Evolutionary conservation across 2,329 filamentous ascomycete genomes (phyloP), one percentile per base, ranked within the genome.

Genomic region (Microdochium paspali): DNA sequence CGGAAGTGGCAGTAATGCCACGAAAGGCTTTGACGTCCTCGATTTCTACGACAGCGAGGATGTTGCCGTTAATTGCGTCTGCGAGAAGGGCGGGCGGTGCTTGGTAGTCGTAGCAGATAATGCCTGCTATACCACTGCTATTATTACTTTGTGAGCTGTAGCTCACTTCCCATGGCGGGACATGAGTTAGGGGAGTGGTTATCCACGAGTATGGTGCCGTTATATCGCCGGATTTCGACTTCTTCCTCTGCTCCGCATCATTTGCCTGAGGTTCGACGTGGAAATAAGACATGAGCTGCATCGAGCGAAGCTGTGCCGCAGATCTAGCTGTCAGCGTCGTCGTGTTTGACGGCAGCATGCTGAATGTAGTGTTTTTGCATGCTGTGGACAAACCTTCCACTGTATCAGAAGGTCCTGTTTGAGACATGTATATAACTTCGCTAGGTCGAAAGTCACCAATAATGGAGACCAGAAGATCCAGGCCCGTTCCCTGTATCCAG

Each of bases 271-370:
- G 44, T 18, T 63, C 57, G 10, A 69, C 53, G 58, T 91, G 87
- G 57, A 91, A 88, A 56, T 90, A 91, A 0, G 85, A 83, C 73
- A 89, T 82, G n/a, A 75, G 79, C 54, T 90, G 85, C 84, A 91
- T 89, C 5, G 76, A 74, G 45, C 85, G 71, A 2, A 87, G 64
- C 51, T 90, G 81, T 0, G 78, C 73, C 0, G 84, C 75, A 10
- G 82, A 85, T 31, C 82, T 71, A 3, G 35, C 35, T 6, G 35
- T 20, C 18, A 40, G 12, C 3, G 75, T 67, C 1, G 71, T 71
- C 12, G 24, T 25, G 42, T 25, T 24, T 1, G 84, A 82, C 4
- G 82, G 76, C 4, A 89, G 65, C 4, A 71, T 68, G 32, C 68
- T 65, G 42, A 85, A 70, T 0, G 65, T 65, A 24, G 61, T 55